Evolutionary conservation across 441 rosid species (phyloP).

Genomic region (Erysimum pusillum): DNA sequence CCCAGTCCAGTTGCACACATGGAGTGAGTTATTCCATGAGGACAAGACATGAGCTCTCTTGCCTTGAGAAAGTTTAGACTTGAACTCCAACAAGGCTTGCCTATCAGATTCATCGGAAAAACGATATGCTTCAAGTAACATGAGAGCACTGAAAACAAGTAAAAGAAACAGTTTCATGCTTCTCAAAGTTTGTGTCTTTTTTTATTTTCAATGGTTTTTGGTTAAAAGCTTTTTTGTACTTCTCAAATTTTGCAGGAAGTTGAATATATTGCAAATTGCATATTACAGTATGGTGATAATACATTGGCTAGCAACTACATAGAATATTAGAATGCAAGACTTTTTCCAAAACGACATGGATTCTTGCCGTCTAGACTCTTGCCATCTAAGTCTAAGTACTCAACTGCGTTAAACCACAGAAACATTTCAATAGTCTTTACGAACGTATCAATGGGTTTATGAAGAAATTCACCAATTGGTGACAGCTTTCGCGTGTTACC

Average conservation of each 20-base stretch:
- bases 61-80: conserved; percentile 14
- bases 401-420: background rate
- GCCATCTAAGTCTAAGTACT: background rate
- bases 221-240: no score
- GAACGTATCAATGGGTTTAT: background rate
- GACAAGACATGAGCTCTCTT: conserved; percentile 12
- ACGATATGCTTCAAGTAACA: conserved; percentile 24
- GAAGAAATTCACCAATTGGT: background rate
- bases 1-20: background rate
- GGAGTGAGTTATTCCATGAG: conserved; percentile 6
- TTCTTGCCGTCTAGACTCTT: no score
- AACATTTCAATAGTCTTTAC: background rate
- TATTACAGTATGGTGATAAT: no score
- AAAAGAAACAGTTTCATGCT: background rate
- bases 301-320: no score
- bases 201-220: no score
- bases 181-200: no score
- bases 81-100: conserved; percentile 21
- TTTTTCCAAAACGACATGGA: background rate
- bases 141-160: conserved; percentile 8
- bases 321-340: background rate
- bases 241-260: no score
- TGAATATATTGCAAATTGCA: no score
- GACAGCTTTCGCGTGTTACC: background rate
- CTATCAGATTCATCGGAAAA: conserved; percentile 19